Conservation (phyloP, 768 basidiomycete species). For the Guyanaporus albipodus region DNA sequence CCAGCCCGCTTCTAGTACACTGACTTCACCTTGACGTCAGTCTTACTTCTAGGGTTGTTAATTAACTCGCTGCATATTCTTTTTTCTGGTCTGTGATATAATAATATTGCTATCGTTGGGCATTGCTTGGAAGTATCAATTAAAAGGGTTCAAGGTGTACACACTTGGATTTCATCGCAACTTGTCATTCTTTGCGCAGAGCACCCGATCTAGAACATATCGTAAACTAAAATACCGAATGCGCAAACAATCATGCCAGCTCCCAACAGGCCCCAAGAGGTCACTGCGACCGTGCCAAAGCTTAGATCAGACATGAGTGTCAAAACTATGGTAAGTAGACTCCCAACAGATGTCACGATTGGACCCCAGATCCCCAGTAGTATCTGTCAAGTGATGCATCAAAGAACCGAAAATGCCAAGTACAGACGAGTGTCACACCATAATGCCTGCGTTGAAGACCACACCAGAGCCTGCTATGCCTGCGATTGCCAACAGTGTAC, state of each 20-base stretch:
- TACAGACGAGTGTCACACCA: conserved; percentile 47
- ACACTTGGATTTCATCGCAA: background rate
- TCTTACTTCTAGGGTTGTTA: conserved; percentile 27
- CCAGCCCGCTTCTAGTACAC: conserved; percentile 14
- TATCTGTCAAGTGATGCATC: conserved; percentile 41
- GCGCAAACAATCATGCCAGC: conserved; percentile 77
- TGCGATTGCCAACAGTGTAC: conserved; percentile 48
- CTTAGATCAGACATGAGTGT: conserved; percentile 76
- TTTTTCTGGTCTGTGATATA: conserved; percentile 39
- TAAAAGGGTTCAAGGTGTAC: background rate
- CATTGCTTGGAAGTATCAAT: background rate
- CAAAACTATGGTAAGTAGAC: conserved; percentile 90
- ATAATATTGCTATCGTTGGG: conserved; percentile 32
- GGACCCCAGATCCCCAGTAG: conserved; percentile 86
- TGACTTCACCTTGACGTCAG: conserved; percentile 17
- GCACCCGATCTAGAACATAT: conserved; percentile 46
- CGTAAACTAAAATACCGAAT: conserved; percentile 75
- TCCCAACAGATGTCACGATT: conserved; percentile 83
- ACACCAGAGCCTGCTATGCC: conserved; percentile 72
- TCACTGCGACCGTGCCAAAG: conserved; percentile 64
- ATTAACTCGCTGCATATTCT: conserved; percentile 35
- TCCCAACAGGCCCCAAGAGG: conserved; percentile 70
- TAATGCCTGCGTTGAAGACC: conserved; percentile 79
- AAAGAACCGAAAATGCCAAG: conserved; percentile 3
- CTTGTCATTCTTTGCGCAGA: background rate